Percentiles rank a stretch among this genome's conserved stretches.
Evolutionary conservation across 2,329 filamentous ascomycete species (phyloP).

Genomic region (Remersonia thermophila): DNA sequence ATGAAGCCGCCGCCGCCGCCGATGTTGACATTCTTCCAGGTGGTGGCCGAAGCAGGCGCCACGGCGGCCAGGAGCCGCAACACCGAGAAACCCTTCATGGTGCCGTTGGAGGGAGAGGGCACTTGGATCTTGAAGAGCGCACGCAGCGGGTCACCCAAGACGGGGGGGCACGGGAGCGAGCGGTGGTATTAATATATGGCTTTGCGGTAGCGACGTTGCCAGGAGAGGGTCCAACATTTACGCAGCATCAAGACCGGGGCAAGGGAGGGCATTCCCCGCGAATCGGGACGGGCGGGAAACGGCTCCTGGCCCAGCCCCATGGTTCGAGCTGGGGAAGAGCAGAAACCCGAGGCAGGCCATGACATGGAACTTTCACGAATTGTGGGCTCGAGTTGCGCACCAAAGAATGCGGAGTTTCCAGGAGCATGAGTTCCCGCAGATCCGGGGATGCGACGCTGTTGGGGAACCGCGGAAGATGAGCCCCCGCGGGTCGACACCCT

Average conservation of each 20-base stretch:
- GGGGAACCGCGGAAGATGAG: too few species aligned
- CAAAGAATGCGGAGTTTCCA: too few species aligned
- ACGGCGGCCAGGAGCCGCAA: slow-evolving; percentile 17
- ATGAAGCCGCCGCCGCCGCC: slow-evolving; percentile 47
- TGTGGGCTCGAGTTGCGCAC: too few species aligned
- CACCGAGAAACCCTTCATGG: slow-evolving; percentile 13
- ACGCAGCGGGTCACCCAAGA: slow-evolving; percentile 5
- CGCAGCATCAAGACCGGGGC: slow-evolving; percentile 3
- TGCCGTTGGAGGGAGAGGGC: not conserved
- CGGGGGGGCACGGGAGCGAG: not conserved
- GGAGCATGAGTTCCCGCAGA: too few species aligned
- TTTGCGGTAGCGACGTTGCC: not conserved
- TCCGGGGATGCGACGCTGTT: too few species aligned
- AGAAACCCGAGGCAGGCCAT: too few species aligned
- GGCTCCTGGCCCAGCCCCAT: slow-evolving; percentile 9
- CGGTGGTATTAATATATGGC: slow-evolving; percentile 13
- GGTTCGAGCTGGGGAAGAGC: slow-evolving; percentile 6
- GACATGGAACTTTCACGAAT: slow-evolving; percentile 23
- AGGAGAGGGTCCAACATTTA: not conserved
- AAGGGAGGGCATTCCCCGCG: not conserved
- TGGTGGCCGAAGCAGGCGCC: slow-evolving; percentile 15
- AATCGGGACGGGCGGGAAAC: not conserved
- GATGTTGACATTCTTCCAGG: slow-evolving; percentile 26
- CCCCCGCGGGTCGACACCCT: too few species aligned
- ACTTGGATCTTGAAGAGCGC: slow-evolving; percentile 3